phyloP scores from a whole-genome alignment of 768 basidiomycete genomes.

The Suillus americanus region DNA sequence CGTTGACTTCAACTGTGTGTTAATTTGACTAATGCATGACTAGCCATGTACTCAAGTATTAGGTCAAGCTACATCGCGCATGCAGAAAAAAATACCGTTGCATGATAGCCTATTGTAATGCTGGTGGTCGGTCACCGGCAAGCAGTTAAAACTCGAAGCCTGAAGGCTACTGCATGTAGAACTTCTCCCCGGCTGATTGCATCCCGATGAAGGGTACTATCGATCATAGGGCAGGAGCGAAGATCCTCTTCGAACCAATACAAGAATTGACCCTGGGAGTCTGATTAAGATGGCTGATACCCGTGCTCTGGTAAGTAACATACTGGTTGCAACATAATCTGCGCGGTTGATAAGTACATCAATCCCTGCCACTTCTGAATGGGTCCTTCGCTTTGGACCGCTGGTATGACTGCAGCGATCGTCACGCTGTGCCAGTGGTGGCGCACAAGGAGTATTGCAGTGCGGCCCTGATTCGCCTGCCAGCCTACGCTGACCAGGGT shows the following conservation, averaged over 20 bases:
- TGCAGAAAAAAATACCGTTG: background rate
- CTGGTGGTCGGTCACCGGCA: background rate
- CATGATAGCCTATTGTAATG: background rate
- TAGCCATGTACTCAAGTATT: background rate
- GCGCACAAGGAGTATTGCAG: background rate
- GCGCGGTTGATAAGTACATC: background rate
- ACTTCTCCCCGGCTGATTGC: background rate
- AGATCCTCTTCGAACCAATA: background rate
- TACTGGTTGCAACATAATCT: background rate
- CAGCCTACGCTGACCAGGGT: background rate
- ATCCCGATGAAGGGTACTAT: background rate
- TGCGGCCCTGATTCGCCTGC: background rate
- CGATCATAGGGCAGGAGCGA: background rate
- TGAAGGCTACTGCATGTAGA: background rate
- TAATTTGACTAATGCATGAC: background rate
- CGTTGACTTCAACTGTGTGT: background rate
- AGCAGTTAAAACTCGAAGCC: background rate
- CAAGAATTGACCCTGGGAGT: background rate
- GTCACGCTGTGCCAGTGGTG: background rate
- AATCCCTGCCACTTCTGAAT: background rate
- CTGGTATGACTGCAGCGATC: background rate
- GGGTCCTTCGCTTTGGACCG: background rate
- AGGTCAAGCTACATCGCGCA: background rate
- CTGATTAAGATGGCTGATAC: background rate
- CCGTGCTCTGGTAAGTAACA: background rate